Base-by-base conservation (phyloP, 306 rosid genomes). In the Crataegus laevigata region DNA sequence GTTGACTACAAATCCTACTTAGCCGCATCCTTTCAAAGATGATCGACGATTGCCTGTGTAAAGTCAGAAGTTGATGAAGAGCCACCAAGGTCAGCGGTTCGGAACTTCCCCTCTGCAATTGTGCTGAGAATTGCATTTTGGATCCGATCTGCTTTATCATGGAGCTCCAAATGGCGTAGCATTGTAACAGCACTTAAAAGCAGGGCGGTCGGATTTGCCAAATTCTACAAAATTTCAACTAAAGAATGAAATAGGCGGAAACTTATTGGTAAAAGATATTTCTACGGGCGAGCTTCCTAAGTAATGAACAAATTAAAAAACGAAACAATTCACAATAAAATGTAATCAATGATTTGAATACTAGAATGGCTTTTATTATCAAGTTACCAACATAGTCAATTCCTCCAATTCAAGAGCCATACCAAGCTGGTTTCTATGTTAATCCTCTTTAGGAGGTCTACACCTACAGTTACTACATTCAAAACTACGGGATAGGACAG, bases 201-300 rank as follows among this genome's bases (percentile, higher is more conserved):
- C 83, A 94, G 88, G 51, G 99, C 99, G 74, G 98, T 96, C 42
- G 98, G 99, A 77, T 96, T 96, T 47, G 98, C 99, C 92, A 96
- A 69, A 76, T 96, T 90, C 99, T 96, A 77, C 57, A 30, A 66
- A 71, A 78, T 78, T 75, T 74, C 71, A 83, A 76, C 51, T 17
- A 75, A 29, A 74, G 75, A 38, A 77, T 65, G 57, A 77, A 38
- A 80, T 51, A 79, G 82, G 38, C 59, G 75, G 76, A 36, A 19
- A 51, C 8, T 1, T 36, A 17, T 24, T 8, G 12, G 45, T 42
- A 42, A 6, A 43, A 43, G 14, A 54, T 38, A 28, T 13, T 61
- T n/a, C 28, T 11, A 43, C 72, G 13, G 66, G 17, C 32, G 11
- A 22, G 42, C 14, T 38, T 36, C 22, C 3, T 12, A 55, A 30